A percentile compares a stretch with the other conserved stretches of the same genome.
phyloP scores from a whole-genome alignment of 2,329 filamentous ascomycete genomes.

The Penicillium sp. region DNA sequence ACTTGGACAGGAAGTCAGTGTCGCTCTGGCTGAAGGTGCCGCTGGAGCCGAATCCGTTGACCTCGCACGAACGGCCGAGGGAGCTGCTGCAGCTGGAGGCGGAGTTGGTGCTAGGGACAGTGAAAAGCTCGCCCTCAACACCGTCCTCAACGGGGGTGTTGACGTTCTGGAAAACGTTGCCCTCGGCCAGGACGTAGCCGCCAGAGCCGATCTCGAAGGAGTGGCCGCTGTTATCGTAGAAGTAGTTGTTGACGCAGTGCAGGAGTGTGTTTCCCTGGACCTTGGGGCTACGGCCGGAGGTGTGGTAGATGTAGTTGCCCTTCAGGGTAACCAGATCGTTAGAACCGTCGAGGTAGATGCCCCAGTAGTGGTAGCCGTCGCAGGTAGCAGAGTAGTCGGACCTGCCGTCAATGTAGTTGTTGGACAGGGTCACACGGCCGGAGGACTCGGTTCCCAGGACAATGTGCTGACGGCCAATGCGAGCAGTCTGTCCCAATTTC shows the following conservation, averaged over 20 bases:
- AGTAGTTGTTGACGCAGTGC: slow-evolving; percentile 67
- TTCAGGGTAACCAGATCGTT: slow-evolving; percentile 63
- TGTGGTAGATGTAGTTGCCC: slow-evolving; percentile 65
- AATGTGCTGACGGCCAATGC: slow-evolving; percentile 64
- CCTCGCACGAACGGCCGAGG: slow-evolving; percentile 56
- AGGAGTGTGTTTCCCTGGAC: slow-evolving; percentile 60
- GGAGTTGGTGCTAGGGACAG: slow-evolving; percentile 35
- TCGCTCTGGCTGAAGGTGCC: slow-evolving; percentile 46
- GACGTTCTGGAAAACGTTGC: slow-evolving; percentile 63
- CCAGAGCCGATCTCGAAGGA: slow-evolving; percentile 59
- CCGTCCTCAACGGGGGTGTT: slow-evolving; percentile 44
- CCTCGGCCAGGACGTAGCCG: slow-evolving; percentile 58
- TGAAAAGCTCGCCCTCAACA: slow-evolving; percentile 47
- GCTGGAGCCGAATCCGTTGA: slow-evolving; percentile 53
- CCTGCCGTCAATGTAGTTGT: slow-evolving; percentile 62
- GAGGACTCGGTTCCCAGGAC: slow-evolving; percentile 60
- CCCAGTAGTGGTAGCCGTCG: slow-evolving; percentile 65
- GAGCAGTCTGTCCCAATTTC: slow-evolving; percentile 49
- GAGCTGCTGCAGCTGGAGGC: slow-evolving; percentile 49
- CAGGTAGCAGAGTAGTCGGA: slow-evolving; percentile 62
- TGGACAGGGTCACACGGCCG: slow-evolving; percentile 63
- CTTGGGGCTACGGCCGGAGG: slow-evolving; percentile 62
- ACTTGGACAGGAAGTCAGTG: slow-evolving; percentile 55
- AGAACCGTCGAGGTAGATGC: slow-evolving; percentile 60
- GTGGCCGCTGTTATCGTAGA: slow-evolving; percentile 59